Conservation (phyloP, 805 yeast genomes). For the Starmerella etchellsii region DNA sequence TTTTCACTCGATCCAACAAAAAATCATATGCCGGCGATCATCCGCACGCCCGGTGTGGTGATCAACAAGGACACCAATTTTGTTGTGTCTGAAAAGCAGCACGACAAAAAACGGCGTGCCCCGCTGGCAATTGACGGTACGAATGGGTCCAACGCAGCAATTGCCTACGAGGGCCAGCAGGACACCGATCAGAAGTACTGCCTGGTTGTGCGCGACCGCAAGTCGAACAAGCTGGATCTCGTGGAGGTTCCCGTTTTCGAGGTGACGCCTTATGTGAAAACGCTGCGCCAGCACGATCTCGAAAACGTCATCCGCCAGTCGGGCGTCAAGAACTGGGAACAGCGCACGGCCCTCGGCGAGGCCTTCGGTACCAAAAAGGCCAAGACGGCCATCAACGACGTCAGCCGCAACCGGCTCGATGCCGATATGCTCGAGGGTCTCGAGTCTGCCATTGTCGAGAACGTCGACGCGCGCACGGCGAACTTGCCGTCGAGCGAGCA, state of each 20-base stretch:
- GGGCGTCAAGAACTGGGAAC: constrained; percentile 36
- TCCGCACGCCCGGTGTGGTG: constrained; percentile 68
- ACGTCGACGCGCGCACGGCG: constrained; percentile 55
- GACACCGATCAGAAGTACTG: constrained; percentile 40
- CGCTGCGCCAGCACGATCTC: constrained; percentile 40
- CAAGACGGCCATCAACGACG: constrained; percentile 71
- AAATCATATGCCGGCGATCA: constrained; percentile 40
- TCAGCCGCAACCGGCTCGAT: constrained; percentile 76
- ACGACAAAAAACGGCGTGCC: constrained; percentile 26
- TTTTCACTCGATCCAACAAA: no score
- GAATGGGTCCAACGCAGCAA: constrained; percentile 34
- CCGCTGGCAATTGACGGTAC: constrained; percentile 56
- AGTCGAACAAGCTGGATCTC: constrained; percentile 49
- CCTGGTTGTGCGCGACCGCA: constrained; percentile 66
- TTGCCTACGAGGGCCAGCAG: constrained; percentile 55
- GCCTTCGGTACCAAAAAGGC: constrained; percentile 97
- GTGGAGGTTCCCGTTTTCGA: constrained; percentile 51
- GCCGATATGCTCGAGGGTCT: constrained; percentile 61
- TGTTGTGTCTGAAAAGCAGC: constrained; percentile 37
- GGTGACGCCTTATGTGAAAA: constrained; percentile 50
- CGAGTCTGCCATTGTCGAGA: constrained; percentile 71
- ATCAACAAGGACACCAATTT: constrained; percentile 47
- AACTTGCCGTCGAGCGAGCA: constrained; percentile 60
- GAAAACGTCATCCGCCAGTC: constrained; percentile 56
- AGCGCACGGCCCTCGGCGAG: constrained; percentile 80